A percentile compares a stretch with the other conserved stretches of the same genome.
These are phyloP conservation scores for Lanmaoa rubissima DNA, from an alignment of 768 basidiomycete species.

Conservation along the genomic window DNA sequence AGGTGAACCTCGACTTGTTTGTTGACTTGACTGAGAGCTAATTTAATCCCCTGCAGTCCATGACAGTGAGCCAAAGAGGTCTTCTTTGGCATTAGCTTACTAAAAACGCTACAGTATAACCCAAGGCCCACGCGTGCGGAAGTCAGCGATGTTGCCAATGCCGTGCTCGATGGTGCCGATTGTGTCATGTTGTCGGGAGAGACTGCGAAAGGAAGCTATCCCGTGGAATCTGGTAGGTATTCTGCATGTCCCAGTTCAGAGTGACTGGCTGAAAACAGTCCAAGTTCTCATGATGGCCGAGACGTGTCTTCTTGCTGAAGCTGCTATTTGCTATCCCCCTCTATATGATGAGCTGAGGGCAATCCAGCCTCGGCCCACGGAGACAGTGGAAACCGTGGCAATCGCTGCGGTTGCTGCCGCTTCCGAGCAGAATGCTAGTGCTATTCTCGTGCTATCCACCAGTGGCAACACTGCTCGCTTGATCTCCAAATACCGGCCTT, in stretches of 20 bases:
- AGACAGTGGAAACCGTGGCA: slow-evolving; percentile 93
- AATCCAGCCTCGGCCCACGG: slow-evolving; percentile 83
- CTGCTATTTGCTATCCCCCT: slow-evolving; percentile 92
- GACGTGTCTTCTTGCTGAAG: slow-evolving; percentile 95
- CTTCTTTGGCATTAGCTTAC: background rate
- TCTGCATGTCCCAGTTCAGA: background rate
- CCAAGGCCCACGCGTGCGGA: slow-evolving; percentile 98
- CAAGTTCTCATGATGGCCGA: slow-evolving; percentile 99
- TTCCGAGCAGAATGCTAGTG: slow-evolving; percentile 90
- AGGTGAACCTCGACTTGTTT: slow-evolving; percentile 47
- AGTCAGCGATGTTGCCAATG: slow-evolving; percentile 98
- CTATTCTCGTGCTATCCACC: slow-evolving; percentile 94
- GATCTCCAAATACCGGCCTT: slow-evolving; percentile 93
- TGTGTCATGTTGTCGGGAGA: slow-evolving; percentile 99
- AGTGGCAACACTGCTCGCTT: slow-evolving; percentile 95
- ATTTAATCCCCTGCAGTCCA: slow-evolving; percentile 55
- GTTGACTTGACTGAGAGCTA: slow-evolving; percentile 6
- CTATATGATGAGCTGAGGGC: slow-evolving; percentile 85
- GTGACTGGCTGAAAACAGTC: slow-evolving; percentile 7
- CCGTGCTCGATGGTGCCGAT: slow-evolving; percentile 97
- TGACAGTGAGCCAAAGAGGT: slow-evolving; percentile 64
- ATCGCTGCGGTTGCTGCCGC: slow-evolving; percentile 96
- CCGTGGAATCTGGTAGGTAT: slow-evolving; percentile 83
- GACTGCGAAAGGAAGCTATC: slow-evolving; percentile 97
- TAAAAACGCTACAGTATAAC: slow-evolving; percentile 71